A percentile compares a stretch with the other conserved stretches of the same genome.
phyloP scores from a whole-genome alignment of 2,329 filamentous ascomycete species.

The Mariannaea sp. region DNA sequence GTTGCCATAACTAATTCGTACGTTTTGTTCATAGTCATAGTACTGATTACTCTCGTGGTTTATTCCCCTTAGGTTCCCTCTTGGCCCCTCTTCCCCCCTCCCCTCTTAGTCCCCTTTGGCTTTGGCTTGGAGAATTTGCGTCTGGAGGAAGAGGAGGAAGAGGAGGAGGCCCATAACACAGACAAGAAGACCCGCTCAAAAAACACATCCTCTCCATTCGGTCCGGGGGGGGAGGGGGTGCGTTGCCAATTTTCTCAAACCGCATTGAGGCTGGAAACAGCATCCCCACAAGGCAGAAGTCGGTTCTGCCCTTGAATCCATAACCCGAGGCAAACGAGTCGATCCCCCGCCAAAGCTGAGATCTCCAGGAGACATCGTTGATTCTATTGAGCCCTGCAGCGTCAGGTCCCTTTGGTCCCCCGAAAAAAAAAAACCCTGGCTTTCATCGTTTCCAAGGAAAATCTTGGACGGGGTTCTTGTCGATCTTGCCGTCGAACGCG shows the following conservation, averaged over 20 bases:
- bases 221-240: constrained; percentile 10
- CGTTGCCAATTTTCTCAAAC: background rate
- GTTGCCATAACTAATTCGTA: no score
- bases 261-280: constrained; percentile 18
- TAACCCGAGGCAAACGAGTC: constrained; percentile 1
- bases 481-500: no score
- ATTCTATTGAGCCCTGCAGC: constrained; percentile 20
- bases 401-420: no score
- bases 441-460: background rate
- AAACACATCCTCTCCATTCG: constrained; percentile 2
- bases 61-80: no score
- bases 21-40: no score
- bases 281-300: constrained; percentile 10
- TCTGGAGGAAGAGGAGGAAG: no score
- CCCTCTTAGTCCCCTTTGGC: no score
- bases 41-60: no score
- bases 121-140: no score
- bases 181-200: background rate
- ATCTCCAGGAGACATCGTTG: constrained; percentile 33
- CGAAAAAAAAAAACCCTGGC: no score
- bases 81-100: no score
- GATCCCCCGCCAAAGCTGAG: constrained; percentile 35
- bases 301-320: background rate
- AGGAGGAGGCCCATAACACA: background rate
- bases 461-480: background rate